phyloP scores from a whole-genome alignment of 768 basidiomycete species.

The Kwoniella dendrophila region DNA sequence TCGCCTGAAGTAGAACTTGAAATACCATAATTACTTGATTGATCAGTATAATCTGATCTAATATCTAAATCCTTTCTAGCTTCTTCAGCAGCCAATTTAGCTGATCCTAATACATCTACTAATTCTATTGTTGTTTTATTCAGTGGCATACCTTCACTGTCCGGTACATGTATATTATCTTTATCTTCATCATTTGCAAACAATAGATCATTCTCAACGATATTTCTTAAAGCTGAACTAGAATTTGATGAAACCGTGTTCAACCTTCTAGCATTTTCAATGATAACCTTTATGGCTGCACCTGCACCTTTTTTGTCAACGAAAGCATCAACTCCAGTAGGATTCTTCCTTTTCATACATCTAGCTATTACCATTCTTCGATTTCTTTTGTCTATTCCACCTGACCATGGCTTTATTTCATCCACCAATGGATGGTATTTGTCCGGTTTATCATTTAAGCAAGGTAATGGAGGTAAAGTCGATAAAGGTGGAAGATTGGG shows the following conservation, averaged over 20 bases:
- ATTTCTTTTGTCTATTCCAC: neutral
- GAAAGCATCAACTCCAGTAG: conserved; percentile 28
- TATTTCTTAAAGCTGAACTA: neutral
- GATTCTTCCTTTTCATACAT: conserved; percentile 26
- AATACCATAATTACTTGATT: neutral
- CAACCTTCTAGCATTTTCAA: conserved; percentile 32
- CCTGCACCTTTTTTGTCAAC: conserved; percentile 30
- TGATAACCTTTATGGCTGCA: conserved; percentile 35
- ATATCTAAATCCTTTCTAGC: conserved; percentile 14
- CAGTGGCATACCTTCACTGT: neutral
- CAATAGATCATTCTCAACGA: conserved; percentile 1
- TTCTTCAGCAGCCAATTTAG: conserved; percentile 8
- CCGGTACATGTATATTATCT: neutral
- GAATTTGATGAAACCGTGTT: neutral
- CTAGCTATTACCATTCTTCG: conserved; percentile 13
- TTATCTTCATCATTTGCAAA: neutral
- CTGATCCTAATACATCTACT: conserved; percentile 16
- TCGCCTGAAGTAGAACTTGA: neutral
- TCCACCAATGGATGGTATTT: neutral
- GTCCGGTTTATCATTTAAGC: neutral
- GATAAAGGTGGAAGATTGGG: conserved; percentile 4
- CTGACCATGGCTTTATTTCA: neutral
- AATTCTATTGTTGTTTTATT: neutral
- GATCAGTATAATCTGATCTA: neutral
- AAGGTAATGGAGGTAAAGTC: conserved; percentile 9